Percentiles rank a stretch among this genome's conserved stretches.
phyloP scores from a whole-genome alignment of 768 basidiomycete genomes.

The Coprinellus micaceus region DNA sequence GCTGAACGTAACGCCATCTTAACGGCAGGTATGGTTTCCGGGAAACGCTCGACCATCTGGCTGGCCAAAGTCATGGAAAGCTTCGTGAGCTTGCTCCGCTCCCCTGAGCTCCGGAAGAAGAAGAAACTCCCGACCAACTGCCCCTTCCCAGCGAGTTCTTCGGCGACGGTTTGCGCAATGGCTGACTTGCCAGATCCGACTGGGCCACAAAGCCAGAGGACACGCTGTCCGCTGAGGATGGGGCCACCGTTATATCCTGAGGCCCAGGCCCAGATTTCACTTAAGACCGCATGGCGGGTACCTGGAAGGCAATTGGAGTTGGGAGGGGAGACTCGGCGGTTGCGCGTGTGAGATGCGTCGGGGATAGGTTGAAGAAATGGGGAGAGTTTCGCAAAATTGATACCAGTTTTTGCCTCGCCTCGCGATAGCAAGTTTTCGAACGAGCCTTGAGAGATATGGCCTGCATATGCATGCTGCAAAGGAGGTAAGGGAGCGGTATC shows the following conservation, averaged over 20 bases:
- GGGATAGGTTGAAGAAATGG: neutral
- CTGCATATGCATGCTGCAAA: too few species aligned
- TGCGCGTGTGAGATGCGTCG: neutral
- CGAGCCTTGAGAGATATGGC: too few species aligned
- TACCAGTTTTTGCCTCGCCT: too few species aligned
- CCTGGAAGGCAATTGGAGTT: neutral
- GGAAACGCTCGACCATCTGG: neutral
- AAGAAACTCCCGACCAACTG: conserved; percentile 1
- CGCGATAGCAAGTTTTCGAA: too few species aligned
- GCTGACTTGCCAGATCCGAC: conserved; percentile 7
- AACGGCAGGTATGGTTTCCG: neutral
- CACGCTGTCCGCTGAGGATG: neutral
- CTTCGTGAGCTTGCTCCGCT: neutral
- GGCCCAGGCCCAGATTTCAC: neutral
- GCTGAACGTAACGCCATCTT: neutral
- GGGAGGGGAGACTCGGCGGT: neutral
- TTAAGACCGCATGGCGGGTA: neutral
- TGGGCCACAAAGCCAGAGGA: conserved; percentile 2
- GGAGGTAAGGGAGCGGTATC: too few species aligned
- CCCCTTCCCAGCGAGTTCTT: neutral
- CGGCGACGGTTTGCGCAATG: neutral
- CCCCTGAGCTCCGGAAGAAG: conserved; percentile 1
- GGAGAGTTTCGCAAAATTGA: neutral
- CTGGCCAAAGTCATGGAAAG: neutral
- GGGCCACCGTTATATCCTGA: neutral